Conservation (phyloP, 306 rosid species). For the Acacia confusa region DNA sequence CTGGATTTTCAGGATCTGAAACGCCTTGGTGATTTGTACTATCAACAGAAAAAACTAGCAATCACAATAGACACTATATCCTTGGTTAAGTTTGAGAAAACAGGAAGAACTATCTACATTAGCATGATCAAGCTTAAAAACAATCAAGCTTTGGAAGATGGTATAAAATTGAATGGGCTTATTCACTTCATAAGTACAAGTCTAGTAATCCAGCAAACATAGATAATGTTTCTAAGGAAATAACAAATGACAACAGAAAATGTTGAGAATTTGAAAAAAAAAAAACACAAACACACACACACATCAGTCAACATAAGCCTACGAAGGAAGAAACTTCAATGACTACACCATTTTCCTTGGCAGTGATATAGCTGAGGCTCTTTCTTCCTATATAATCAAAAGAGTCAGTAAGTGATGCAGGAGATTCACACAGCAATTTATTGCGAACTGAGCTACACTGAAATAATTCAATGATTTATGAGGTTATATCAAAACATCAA, state of each 20-base stretch:
- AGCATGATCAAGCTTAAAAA: constrained; percentile 52
- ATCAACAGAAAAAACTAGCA: too few species aligned
- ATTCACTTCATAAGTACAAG: constrained; percentile 72
- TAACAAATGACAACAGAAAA: background rate
- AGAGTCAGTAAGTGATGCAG: constrained; percentile 30
- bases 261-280: constrained; percentile 9
- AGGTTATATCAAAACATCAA: background rate
- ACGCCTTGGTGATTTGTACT: too few species aligned
- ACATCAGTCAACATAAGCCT: constrained; percentile 48
- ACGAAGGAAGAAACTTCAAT: constrained; percentile 71
- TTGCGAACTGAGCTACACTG: background rate
- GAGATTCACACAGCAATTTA: constrained; percentile 21
- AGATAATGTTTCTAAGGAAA: constrained; percentile 35
- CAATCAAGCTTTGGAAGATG: constrained; percentile 72
- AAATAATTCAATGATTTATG: constrained; percentile 2
- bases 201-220: constrained; percentile 44
- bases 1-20: too few species aligned
- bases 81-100: too few species aligned
- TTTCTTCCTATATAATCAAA: constrained; percentile 63
- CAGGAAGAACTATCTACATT: too few species aligned
- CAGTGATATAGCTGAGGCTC: constrained; percentile 65
- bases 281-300: too few species aligned
- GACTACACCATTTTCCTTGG: constrained; percentile 82
- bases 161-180: constrained; percentile 76
- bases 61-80: too few species aligned